phyloP scores from a whole-genome alignment of 106 monocot species.

The Dendrobium officinale region DNA sequence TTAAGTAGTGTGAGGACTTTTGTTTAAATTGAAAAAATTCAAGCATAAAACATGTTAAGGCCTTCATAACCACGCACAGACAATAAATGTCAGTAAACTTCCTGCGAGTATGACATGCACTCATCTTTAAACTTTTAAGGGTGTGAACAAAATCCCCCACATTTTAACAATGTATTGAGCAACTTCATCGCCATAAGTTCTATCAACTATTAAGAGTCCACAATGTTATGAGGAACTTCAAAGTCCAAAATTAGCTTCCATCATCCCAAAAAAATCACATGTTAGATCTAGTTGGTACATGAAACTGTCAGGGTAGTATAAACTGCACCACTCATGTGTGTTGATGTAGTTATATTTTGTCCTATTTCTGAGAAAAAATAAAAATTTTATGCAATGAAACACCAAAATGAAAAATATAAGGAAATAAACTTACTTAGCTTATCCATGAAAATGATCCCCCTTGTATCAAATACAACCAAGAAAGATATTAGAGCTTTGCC shows the following conservation, averaged over 20 bases:
- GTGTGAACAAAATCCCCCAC: neutral
- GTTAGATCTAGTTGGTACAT: neutral
- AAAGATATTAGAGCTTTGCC: neutral
- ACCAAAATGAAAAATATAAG: neutral
- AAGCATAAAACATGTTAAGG: neutral
- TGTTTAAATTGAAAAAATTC: neutral
- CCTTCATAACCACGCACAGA: neutral
- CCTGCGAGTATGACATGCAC: neutral
- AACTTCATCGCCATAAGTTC: neutral
- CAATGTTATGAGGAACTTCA: slow-evolving; percentile 1
- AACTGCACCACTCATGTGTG: too few relatives aligned
- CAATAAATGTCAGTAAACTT: neutral
- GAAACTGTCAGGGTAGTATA: neutral
- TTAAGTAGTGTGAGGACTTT: neutral
- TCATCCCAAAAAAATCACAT: neutral
- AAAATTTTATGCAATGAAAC: neutral
- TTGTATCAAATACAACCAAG: neutral
- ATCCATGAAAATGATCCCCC: neutral
- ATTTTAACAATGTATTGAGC: neutral
- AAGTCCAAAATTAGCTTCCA: neutral
- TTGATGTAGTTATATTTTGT: neutral
- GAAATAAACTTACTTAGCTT: neutral
- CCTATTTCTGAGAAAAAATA: neutral
- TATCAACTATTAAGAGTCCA: neutral
- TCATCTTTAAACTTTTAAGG: too few relatives aligned